Percentiles rank a stretch among this genome's conserved stretches.
phyloP scores from a whole-genome alignment of 2,329 filamentous ascomycete genomes.

The Akanthomyces uredinophilus region DNA sequence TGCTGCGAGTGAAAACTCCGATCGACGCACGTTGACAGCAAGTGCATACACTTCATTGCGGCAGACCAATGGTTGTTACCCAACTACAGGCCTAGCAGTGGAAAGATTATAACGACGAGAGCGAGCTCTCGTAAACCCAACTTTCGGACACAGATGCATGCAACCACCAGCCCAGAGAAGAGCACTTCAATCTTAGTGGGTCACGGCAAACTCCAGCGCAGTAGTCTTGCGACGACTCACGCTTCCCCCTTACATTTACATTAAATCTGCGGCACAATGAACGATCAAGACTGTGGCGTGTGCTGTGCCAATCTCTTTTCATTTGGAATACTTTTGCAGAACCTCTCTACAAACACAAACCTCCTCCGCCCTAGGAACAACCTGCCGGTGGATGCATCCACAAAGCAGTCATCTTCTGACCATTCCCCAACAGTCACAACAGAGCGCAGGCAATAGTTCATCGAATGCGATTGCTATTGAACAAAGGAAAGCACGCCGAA shows the following conservation, averaged over 20 bases:
- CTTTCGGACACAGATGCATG: not conserved
- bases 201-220: not conserved
- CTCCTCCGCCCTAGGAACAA: conserved; percentile 17
- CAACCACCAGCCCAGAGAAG: not conserved
- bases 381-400: conserved; percentile 3
- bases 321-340: conserved; percentile 32
- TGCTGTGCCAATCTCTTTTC: conserved; percentile 32
- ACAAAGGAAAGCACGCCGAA: not conserved
- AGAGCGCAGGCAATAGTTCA: not conserved
- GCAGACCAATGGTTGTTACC: not conserved
- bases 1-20: not conserved
- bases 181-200: not conserved
- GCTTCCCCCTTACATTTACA: not conserved
- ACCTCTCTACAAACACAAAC: conserved; percentile 27
- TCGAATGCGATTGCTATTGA: not conserved
- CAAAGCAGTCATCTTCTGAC: not conserved
- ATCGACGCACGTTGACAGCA: not conserved
- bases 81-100: not conserved
- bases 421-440: not conserved
- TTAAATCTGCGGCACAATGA: conserved; percentile 17
- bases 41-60: not conserved
- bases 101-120: not conserved
- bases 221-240: not conserved
- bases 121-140: too few species aligned
- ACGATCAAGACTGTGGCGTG: conserved; percentile 25